phyloP scores from a whole-genome alignment of 2,329 filamentous ascomycete genomes.

The Aureobasidium subglaciale region DNA sequence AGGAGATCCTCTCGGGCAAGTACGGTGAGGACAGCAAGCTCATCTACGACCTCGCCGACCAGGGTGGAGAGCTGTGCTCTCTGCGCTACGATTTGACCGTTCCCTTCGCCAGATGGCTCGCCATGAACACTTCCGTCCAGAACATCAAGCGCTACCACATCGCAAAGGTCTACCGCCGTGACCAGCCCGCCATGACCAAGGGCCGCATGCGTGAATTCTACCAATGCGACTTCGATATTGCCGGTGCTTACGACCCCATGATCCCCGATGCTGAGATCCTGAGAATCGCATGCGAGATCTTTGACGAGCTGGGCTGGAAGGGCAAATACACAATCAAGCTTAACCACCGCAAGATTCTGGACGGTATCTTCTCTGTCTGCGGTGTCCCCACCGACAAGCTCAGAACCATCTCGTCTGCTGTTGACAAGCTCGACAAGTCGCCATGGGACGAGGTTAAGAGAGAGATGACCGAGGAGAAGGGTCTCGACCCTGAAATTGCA shows the following conservation, averaged over 20 bases:
- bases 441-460: slow-evolving; percentile 84
- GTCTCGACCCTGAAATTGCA: slow-evolving; percentile 65
- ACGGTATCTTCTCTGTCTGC: slow-evolving; percentile 85
- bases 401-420: slow-evolving; percentile 80
- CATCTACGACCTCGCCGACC: slow-evolving; percentile 83
- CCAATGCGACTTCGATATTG: slow-evolving; percentile 96
- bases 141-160: slow-evolving; percentile 93
- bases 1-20: slow-evolving; percentile 80
- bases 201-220: slow-evolving; percentile 94
- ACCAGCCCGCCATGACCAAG: slow-evolving; percentile 80
- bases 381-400: slow-evolving; percentile 84
- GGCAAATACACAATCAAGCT: slow-evolving; percentile 80
- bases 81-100: slow-evolving; percentile 84
- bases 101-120: slow-evolving; percentile 84
- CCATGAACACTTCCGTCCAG: slow-evolving; percentile 77
- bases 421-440: slow-evolving; percentile 89
- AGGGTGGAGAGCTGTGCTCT: slow-evolving; percentile 78
- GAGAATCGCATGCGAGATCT: slow-evolving; percentile 76
- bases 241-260: slow-evolving; percentile 82
- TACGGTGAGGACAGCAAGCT: slow-evolving; percentile 90
- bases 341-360: slow-evolving; percentile 90
- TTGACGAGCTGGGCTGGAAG: slow-evolving; percentile 69
- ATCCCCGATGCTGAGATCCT: slow-evolving; percentile 86
- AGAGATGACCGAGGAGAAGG: slow-evolving; percentile 92
- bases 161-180: slow-evolving; percentile 79